A percentile compares a stretch with the other conserved stretches of the same genome.
phyloP scores from a whole-genome alignment of 1,139 yeast genomes.

The Pichia inconspicua region DNA sequence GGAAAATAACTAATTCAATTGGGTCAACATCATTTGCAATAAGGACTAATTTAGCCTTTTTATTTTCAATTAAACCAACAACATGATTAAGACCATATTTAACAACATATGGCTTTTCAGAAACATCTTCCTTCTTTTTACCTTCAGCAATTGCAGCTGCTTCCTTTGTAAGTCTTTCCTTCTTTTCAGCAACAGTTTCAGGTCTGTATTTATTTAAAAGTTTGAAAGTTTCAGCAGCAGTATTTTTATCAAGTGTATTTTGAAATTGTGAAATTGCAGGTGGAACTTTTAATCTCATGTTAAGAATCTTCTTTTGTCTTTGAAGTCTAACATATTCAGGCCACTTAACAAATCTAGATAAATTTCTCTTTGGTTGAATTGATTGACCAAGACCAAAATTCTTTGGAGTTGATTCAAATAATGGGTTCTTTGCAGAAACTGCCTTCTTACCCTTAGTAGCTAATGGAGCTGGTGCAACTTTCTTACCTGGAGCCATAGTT shows the following conservation, averaged over 20 bases:
- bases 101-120: slow-evolving; percentile 91
- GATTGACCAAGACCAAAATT: slow-evolving; percentile 95
- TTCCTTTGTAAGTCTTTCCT: slow-evolving; percentile 96
- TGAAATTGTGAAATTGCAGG: slow-evolving; percentile 97
- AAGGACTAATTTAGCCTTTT: slow-evolving; percentile 93
- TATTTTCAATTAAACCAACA: slow-evolving; percentile 92
- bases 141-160: slow-evolving; percentile 99
- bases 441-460: slow-evolving; percentile 31
- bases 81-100: slow-evolving; percentile 98
- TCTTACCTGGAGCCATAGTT: slow-evolving; percentile 40
- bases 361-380: slow-evolving; percentile 91
- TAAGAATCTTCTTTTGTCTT: slow-evolving; percentile 95
- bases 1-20: slow-evolving; percentile 90
- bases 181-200: slow-evolving; percentile 94
- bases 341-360: slow-evolving; percentile 95
- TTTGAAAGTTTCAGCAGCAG: slow-evolving; percentile 94
- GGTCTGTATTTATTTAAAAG: slow-evolving; percentile 98
- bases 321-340: slow-evolving; percentile 95
- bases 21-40: slow-evolving; percentile 99
- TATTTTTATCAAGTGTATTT: slow-evolving; percentile 92
- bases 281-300: slow-evolving; percentile 95
- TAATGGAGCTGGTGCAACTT: slow-evolving; percentile 87
- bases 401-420: slow-evolving; percentile 82
- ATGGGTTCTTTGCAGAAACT: slow-evolving; percentile 40
- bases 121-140: slow-evolving; percentile 89